Conservation (phyloP, 352 stramenopile species). For the Phytophthora fragariaefolia region DNA sequence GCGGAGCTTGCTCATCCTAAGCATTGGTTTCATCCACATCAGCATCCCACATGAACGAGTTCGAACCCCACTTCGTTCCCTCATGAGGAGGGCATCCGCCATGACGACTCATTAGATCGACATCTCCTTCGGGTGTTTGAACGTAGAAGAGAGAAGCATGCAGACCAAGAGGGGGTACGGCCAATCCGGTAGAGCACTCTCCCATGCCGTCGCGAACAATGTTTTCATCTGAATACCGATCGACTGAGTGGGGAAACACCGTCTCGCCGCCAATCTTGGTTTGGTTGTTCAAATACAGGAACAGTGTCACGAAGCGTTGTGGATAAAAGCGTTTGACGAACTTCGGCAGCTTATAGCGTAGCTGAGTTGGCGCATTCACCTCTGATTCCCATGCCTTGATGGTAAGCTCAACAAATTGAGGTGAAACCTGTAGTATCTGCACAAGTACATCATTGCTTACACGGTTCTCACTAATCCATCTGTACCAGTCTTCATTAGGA, state of each 20-base stretch:
- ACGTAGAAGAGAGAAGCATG: slow-evolving; percentile 81
- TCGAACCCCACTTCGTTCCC: slow-evolving; percentile 76
- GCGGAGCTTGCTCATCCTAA: slow-evolving; percentile 21
- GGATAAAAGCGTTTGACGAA: slow-evolving; percentile 76
- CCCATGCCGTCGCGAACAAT: slow-evolving; percentile 75
- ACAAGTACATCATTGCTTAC: slow-evolving; percentile 62
- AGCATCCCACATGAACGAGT: slow-evolving; percentile 84
- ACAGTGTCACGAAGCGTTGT: slow-evolving; percentile 96
- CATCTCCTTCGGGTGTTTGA: slow-evolving; percentile 68
- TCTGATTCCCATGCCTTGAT: slow-evolving; percentile 67
- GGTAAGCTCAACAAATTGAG: slow-evolving; percentile 48
- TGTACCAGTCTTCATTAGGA: slow-evolving; percentile 65
- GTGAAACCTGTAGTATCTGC: slow-evolving; percentile 57
- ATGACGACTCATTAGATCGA: slow-evolving; percentile 74
- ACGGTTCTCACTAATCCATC: slow-evolving; percentile 65
- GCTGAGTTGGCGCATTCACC: slow-evolving; percentile 18
- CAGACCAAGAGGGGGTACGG: slow-evolving; percentile 64
- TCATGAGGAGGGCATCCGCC: slow-evolving; percentile 79
- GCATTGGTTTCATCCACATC: slow-evolving; percentile 59
- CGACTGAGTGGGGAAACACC: slow-evolving; percentile 90
- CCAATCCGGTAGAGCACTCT: slow-evolving; percentile 72
- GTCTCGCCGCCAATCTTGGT: slow-evolving; percentile 94
- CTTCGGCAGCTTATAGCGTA: slow-evolving; percentile 59
- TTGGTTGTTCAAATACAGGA: slow-evolving; percentile 96
- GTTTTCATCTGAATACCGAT: slow-evolving; percentile 61